Conservation (phyloP, 2,329 filamentous ascomycete genomes). For the Pyrenophora tritici-repentis region DNA sequence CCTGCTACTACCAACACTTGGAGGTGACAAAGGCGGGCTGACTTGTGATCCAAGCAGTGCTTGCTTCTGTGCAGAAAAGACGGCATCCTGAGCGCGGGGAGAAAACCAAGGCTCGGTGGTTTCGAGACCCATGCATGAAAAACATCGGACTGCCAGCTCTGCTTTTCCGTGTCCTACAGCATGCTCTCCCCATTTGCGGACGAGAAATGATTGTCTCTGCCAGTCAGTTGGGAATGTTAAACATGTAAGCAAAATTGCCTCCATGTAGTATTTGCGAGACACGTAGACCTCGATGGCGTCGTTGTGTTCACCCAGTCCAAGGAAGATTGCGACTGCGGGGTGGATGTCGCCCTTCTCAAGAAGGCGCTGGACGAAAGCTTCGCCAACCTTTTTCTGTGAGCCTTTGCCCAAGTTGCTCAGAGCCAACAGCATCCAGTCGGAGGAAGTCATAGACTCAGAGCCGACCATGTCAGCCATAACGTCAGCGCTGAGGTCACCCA, state of each 20-base stretch:
- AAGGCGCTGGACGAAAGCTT: conserved; percentile 86
- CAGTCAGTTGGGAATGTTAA: conserved; percentile 83
- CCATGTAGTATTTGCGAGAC: conserved; percentile 88
- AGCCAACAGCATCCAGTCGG: conserved; percentile 96
- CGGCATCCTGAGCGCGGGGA: conserved; percentile 71
- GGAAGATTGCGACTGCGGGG: conserved; percentile 87
- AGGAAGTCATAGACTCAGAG: conserved; percentile 85
- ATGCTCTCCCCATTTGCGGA: conserved; percentile 94
- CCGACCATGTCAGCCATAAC: conserved; percentile 75
- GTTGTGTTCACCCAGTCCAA: conserved; percentile 88
- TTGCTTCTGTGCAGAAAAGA: conserved; percentile 60
- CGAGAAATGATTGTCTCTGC: conserved; percentile 85
- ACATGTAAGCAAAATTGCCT: conserved; percentile 86
- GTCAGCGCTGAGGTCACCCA: conserved; percentile 82
- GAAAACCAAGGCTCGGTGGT: conserved; percentile 87
- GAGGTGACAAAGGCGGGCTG: conserved; percentile 76
- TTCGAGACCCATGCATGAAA: conserved; percentile 87
- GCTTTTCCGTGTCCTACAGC: conserved; percentile 86
- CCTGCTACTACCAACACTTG: conserved; percentile 59
- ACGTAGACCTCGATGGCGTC: conserved; percentile 97
- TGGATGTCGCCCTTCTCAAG: conserved; percentile 90
- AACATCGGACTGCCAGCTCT: conserved; percentile 88
- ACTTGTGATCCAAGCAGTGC: conserved; percentile 59
- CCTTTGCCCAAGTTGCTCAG: conserved; percentile 78
- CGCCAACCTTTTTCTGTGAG: conserved; percentile 87